These are phyloP conservation scores for Pyrenula massariospora DNA, from an alignment of 495 filamentous ascomycete genomes.

Conservation along the genomic window DNA sequence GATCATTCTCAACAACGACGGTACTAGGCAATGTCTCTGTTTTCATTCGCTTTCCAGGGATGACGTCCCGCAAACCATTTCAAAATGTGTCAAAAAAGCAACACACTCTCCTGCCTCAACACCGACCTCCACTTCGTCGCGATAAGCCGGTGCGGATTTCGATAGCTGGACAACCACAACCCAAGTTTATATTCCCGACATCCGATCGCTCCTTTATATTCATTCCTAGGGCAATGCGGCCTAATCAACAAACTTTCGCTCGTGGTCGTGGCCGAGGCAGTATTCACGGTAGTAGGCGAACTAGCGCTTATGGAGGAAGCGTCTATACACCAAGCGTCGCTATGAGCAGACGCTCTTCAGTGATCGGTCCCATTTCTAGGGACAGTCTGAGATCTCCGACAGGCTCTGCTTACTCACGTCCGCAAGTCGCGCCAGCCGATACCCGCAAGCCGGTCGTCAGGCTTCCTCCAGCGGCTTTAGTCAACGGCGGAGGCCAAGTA, in stretches of 20 bases:
- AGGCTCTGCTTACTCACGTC: constrained; percentile 61
- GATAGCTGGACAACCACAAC: constrained; percentile 58
- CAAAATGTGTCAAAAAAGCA: constrained; percentile 64
- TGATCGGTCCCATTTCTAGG: constrained; percentile 63
- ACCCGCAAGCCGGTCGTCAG: constrained; percentile 68
- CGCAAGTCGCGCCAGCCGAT: constrained; percentile 45
- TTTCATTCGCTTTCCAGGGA: constrained; percentile 63
- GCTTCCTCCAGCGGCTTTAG: constrained; percentile 54
- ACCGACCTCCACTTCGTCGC: constrained; percentile 84
- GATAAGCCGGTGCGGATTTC: constrained; percentile 96
- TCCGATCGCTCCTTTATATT: constrained; percentile 92
- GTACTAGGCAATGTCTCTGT: constrained; percentile 72
- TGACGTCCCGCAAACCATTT: constrained; percentile 60
- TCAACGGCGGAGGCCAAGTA: constrained; percentile 7
- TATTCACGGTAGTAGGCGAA: constrained; percentile 55
- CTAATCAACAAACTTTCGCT: constrained; percentile 74
- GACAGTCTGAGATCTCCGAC: constrained; percentile 67
- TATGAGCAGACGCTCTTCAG: constrained; percentile 84
- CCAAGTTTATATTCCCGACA: constrained; percentile 84
- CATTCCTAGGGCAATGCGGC: constrained; percentile 85
- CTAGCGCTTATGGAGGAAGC: constrained; percentile 71
- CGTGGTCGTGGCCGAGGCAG: constrained; percentile 57
- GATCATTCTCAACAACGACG: constrained; percentile 54
- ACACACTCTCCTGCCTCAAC: constrained; percentile 87
- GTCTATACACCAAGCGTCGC: constrained; percentile 81